Base-by-base conservation (phyloP, 257 asterid species). In the Echites panduratus region DNA sequence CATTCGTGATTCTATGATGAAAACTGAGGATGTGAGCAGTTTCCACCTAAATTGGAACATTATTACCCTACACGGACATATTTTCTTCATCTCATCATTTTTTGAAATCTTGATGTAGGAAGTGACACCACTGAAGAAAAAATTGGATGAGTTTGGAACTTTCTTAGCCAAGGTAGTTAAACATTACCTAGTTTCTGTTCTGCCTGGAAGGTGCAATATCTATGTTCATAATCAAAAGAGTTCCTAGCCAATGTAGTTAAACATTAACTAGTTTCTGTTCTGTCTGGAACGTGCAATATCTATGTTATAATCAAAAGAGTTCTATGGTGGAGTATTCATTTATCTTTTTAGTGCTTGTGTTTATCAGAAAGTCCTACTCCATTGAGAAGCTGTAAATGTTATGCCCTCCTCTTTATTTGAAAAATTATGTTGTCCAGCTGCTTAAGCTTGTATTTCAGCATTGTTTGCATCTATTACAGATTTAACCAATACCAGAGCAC, bases 1-100 rank as follows among this genome's bases (percentile, higher is more conserved):
- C 87, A 95, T 95, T 79, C 97, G 97, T 7, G 99, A 95, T 78
- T 90, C 97, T 75, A 95, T 95, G 98, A 79, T 95, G 84, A 92
- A 80, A 73, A 87, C 99, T 24, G 99, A 95, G 84, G 99, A 95
- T 76, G 98, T 94, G 82, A 83, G 93, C 74, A 69, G 63, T 66
- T 64, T 57, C 22, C 44, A 61, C 24, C 14, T 45, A 75, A 24
- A 19, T 45, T 4, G 12, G 45, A 5, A 22, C 58, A 20, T n/a
- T 48, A n/a, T 48, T 32, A 12, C n/a, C 5, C 76, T 24, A 7
- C 27, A 5, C 59, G 40, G 26, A 20, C 38, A 26, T 22, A n/a
- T 50, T 58, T 2, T 16, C 10, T n/a, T 58, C n/a, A n/a, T n/a
- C 27, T 63, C n/a, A 5, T 32, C 29, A 19, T n/a, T 40, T 47